A percentile compares a stretch with the other conserved stretches of the same genome.
Evolutionary conservation across 2,329 filamentous ascomycete genomes (phyloP).

Genomic region (Akanthomyces dipterigenus): DNA sequence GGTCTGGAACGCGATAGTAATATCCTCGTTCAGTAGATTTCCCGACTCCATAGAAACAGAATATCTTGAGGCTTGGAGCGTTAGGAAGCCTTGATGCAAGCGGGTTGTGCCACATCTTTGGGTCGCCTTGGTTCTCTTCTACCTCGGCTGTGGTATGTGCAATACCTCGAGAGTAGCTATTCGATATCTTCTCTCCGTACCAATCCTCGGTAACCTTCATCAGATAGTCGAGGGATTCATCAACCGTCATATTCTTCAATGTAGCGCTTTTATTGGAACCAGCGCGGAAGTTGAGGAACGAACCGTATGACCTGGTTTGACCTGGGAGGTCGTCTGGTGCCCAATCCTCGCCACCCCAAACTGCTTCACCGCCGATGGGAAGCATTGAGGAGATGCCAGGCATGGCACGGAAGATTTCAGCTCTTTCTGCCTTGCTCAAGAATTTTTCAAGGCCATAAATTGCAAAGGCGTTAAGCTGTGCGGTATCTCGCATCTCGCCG

Average conservation of each 20-base stretch:
- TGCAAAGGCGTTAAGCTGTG: constrained; percentile 90
- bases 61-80: constrained; percentile 86
- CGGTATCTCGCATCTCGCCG: constrained; percentile 97
- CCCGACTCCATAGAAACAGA: constrained; percentile 93
- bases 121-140: constrained; percentile 70
- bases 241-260: constrained; percentile 72
- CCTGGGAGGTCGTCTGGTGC: constrained; percentile 79
- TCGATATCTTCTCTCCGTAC: constrained; percentile 68
- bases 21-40: constrained; percentile 91
- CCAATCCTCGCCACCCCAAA: constrained; percentile 88
- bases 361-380: constrained; percentile 82
- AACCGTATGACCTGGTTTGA: constrained; percentile 69
- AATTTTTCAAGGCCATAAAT: constrained; percentile 97
- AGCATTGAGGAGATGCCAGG: constrained; percentile 95
- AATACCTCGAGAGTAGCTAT: constrained; percentile 81
- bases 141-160: constrained; percentile 76
- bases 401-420: constrained; percentile 94
- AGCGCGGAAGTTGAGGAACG: constrained; percentile 74
- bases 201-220: constrained; percentile 73
- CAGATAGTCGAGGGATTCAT: constrained; percentile 70
- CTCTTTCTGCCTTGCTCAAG: constrained; percentile 79
- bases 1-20: constrained; percentile 72
- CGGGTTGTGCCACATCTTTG: constrained; percentile 88
- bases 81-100: constrained; percentile 81
- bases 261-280: constrained; percentile 57